Percentiles rank a stretch among this genome's conserved stretches.
Evolutionary conservation across 1,284 basidiomycete genomes (phyloP).

Genomic region (Schizopora paradoxa): DNA sequence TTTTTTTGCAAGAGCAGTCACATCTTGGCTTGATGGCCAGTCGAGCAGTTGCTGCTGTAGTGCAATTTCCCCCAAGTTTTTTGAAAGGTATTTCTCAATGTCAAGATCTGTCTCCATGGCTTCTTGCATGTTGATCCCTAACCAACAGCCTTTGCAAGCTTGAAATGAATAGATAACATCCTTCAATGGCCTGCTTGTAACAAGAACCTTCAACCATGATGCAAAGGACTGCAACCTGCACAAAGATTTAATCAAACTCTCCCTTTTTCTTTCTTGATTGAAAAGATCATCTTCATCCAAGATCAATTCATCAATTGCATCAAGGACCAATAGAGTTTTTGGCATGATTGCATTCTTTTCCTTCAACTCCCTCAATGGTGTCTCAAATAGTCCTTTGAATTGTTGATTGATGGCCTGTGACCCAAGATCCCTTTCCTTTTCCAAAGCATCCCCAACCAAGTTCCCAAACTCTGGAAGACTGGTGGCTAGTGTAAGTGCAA

Average conservation of each 20-base stretch:
- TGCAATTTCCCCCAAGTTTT: background rate
- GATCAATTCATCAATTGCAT: constrained; percentile 13
- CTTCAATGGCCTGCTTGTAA: constrained; percentile 5
- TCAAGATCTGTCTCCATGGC: background rate
- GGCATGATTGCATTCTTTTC: background rate
- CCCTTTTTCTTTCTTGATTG: no score
- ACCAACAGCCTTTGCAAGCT: no score
- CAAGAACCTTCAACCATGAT: constrained; percentile 2
- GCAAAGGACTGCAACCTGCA: background rate
- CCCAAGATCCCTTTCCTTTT: background rate
- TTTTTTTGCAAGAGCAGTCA: constrained; percentile 21
- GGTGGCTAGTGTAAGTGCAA: background rate
- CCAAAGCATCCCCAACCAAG: background rate
- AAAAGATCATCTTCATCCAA: no score
- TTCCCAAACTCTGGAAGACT: background rate
- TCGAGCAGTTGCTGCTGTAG: no score
- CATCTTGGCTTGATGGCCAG: constrained; percentile 23
- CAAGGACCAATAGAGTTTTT: background rate
- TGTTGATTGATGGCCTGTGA: background rate
- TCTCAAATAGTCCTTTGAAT: background rate
- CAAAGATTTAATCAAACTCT: background rate
- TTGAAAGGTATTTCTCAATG: background rate
- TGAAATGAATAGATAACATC: background rate
- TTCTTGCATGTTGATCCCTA: no score
- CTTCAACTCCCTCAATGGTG: background rate